A percentile compares a stretch with the other conserved stretches of the same genome.
Evolutionary conservation across 2,329 filamentous ascomycete genomes (phyloP).

Genomic region (Ophiostoma quercus): DNA sequence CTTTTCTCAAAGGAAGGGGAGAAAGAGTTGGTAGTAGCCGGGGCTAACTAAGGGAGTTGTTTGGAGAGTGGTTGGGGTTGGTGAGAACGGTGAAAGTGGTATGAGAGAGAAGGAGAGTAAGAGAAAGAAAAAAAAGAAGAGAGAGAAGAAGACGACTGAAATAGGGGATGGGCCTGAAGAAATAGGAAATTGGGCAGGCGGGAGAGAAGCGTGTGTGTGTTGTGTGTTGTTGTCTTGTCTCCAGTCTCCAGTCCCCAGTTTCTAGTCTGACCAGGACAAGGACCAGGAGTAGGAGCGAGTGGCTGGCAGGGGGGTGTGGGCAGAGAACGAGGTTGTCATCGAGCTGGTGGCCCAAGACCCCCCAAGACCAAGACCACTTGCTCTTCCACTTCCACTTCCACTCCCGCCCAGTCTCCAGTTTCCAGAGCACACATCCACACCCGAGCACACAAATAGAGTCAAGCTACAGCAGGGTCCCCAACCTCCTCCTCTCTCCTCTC

Average conservation of each 20-base stretch:
- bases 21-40: constrained; percentile 34
- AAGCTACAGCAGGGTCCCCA: constrained; percentile 12
- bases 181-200: constrained; percentile 23
- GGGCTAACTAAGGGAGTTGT: constrained; percentile 14
- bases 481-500: constrained; percentile 12
- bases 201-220: not conserved
- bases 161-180: constrained; percentile 27
- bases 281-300: constrained; percentile 13
- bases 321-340: not conserved
- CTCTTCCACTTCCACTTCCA: not conserved
- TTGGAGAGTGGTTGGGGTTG: constrained; percentile 26
- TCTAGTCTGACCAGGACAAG: not conserved
- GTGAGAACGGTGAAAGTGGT: constrained; percentile 29
- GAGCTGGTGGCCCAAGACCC: constrained; percentile 4
- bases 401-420: not conserved
- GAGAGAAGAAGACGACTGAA: constrained; percentile 22
- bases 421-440: not conserved
- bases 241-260: constrained; percentile 13
- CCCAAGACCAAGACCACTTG: not conserved
- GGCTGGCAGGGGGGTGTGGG: constrained; percentile 17
- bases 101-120: constrained; percentile 12
- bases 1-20: constrained; percentile 53
- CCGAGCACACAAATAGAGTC: not conserved
- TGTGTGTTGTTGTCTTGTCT: constrained; percentile 13
- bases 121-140: constrained; percentile 20